Evolutionary conservation across 306 rosid species (phyloP).

Genomic region (Begonia masoniana): DNA sequence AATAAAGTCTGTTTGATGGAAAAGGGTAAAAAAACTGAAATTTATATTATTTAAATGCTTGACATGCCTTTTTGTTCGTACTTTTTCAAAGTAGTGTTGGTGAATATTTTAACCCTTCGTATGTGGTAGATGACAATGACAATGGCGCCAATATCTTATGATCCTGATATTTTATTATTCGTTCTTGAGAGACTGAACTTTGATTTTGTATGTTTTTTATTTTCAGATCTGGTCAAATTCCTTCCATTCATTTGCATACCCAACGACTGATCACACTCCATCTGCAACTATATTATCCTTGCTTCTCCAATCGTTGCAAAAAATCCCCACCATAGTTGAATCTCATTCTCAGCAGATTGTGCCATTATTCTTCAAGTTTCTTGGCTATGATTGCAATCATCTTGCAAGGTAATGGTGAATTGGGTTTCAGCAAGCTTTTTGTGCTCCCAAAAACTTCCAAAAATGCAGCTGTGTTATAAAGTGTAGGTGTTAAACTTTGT

Average conservation of each 20-base stretch:
- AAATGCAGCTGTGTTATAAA: slow-evolving; percentile 5
- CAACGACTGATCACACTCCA: slow-evolving; percentile 52
- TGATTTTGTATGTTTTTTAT: background rate
- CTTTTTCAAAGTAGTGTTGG: no score
- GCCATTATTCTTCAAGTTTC: slow-evolving; percentile 58
- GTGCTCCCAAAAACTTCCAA: background rate
- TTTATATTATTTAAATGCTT: background rate
- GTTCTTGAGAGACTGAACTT: no score
- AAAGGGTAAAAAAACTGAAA: no score
- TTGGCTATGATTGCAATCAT: slow-evolving; percentile 52
- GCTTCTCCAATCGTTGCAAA: slow-evolving; percentile 71
- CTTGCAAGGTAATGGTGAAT: slow-evolving; percentile 34
- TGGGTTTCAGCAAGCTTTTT: slow-evolving; percentile 6
- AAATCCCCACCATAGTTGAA: slow-evolving; percentile 43
- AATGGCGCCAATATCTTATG: no score
- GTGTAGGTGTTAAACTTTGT: slow-evolving; percentile 19
- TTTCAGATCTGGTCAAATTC: slow-evolving; percentile 46
- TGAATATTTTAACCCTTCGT: no score
- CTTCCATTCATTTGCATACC: slow-evolving; percentile 35
- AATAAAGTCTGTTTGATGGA: no score
- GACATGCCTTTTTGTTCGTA: no score
- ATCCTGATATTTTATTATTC: no score
- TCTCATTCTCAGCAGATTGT: slow-evolving; percentile 45
- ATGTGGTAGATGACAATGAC: no score
- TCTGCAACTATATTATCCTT: slow-evolving; percentile 36